Evolutionary conservation across 192 early-diverging fungal species (phyloP).

Genomic region (Piromyces finnis): DNA sequence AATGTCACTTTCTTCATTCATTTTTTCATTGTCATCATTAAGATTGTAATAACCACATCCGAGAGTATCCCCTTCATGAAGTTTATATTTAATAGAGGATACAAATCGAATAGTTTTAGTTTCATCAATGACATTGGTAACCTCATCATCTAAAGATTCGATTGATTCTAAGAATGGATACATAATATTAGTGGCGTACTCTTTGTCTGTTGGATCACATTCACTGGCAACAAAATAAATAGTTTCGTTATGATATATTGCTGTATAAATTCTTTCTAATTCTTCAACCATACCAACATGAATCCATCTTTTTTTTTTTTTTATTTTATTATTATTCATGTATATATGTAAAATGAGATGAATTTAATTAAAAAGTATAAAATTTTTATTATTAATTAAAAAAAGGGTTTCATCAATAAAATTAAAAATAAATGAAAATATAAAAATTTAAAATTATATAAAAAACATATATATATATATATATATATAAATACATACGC

Average conservation of each 20-base stretch:
- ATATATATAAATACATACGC: too few relatives aligned
- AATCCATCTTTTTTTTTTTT: neutral
- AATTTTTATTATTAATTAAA: too few relatives aligned
- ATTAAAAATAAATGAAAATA: too few relatives aligned
- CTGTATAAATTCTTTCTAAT: neutral
- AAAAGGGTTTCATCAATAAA: too few relatives aligned
- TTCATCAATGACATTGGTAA: neutral
- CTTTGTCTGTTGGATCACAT: neutral
- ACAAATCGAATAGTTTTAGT: neutral
- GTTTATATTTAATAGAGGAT: neutral
- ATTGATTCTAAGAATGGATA: neutral
- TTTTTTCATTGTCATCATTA: neutral
- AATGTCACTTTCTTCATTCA: neutral
- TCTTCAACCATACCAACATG: neutral
- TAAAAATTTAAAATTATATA: too few relatives aligned
- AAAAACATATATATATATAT: too few relatives aligned
- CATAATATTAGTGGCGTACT: neutral
- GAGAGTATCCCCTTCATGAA: neutral
- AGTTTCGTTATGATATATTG: neutral
- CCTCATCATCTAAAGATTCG: neutral
- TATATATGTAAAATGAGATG: too few relatives aligned
- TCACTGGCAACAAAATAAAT: neutral
- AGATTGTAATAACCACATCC: neutral
- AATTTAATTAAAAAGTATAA: too few relatives aligned
- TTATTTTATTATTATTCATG: too few relatives aligned